Evolutionary conservation across 257 asterid genomes (phyloP).

Genomic region (Marsdenia floribunda): DNA sequence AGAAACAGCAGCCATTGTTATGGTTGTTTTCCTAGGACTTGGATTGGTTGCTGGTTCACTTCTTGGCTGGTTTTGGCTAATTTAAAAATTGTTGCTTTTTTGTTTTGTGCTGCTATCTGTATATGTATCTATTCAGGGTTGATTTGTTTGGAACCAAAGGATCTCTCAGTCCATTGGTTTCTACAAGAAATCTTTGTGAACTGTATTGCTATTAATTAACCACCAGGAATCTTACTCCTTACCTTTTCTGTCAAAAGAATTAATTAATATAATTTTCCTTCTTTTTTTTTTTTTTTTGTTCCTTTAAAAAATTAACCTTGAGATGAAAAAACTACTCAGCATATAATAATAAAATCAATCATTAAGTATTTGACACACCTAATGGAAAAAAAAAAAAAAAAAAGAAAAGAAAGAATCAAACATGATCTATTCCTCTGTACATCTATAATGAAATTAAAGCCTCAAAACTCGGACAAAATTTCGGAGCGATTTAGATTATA

Average conservation of each 20-base stretch:
- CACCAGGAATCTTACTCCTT: not conserved
- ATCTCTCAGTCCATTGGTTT: not conserved
- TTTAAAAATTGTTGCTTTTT: constrained; percentile 20
- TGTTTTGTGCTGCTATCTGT: too few species aligned
- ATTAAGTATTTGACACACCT: too few species aligned
- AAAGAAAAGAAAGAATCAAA: not conserved
- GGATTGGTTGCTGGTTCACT: constrained; percentile 63
- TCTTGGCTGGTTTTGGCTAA: constrained; percentile 76
- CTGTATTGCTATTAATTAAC: not conserved
- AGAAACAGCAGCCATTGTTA: constrained; percentile 67
- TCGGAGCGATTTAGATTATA: not conserved
- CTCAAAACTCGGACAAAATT: not conserved
- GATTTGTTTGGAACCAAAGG: not conserved
- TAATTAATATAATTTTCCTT: too few species aligned
- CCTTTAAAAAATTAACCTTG: too few species aligned
- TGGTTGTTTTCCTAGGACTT: constrained; percentile 59
- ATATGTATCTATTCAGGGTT: not conserved
- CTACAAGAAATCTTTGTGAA: not conserved
- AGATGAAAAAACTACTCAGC: too few species aligned
- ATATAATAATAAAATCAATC: too few species aligned
- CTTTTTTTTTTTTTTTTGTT: too few species aligned
- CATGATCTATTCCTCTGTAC: not conserved
- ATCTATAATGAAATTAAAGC: not conserved
- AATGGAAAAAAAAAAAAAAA: too few species aligned
- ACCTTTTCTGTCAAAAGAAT: not conserved